Conservation (phyloP, 345 rosid species). For the Passiflora organensis region DNA sequence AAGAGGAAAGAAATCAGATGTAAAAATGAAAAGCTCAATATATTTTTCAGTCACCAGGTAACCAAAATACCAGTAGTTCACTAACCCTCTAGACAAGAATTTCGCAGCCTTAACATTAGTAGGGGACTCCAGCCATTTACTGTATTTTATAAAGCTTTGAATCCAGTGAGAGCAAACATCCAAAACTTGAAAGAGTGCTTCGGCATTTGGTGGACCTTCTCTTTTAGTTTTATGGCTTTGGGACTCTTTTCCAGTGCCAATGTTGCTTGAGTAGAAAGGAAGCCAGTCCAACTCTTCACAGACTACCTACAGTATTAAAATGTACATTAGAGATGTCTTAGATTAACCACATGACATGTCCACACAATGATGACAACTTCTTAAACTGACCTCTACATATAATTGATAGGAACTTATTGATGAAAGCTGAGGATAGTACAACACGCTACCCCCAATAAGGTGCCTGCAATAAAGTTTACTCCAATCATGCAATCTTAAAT, state of each 20-base stretch:
- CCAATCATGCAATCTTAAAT: slow-evolving; percentile 10
- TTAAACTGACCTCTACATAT: slow-evolving; percentile 80
- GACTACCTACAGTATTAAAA: slow-evolving; percentile 56
- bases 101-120: slow-evolving; percentile 80
- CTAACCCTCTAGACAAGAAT: slow-evolving; percentile 85
- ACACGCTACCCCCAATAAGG: slow-evolving; percentile 87
- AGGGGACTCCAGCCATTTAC: slow-evolving; percentile 89
- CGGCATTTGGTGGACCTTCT: slow-evolving; percentile 64
- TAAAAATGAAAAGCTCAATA: slow-evolving; percentile 5
- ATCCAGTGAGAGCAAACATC: slow-evolving; percentile 91
- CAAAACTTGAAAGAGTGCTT: slow-evolving; percentile 62
- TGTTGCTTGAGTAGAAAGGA: slow-evolving; percentile 59
- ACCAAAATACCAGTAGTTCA: slow-evolving; percentile 8
- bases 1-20: slow-evolving; percentile 8
- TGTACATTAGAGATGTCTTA: slow-evolving; percentile 11
- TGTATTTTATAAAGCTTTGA: slow-evolving; percentile 88
- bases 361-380: slow-evolving; percentile 13
- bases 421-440: slow-evolving; percentile 90
- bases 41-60: slow-evolving; percentile 1
- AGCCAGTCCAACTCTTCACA: slow-evolving; percentile 97
- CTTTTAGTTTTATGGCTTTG: slow-evolving; percentile 54
- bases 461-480: slow-evolving; percentile 41
- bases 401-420: slow-evolving; percentile 92
- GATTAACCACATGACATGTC: slow-evolving; percentile 10
- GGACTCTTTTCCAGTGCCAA: slow-evolving; percentile 32